These are phyloP conservation scores for Carex cristatella DNA, from an alignment of 176 grass and related monocot species.

Conservation along the genomic window DNA sequence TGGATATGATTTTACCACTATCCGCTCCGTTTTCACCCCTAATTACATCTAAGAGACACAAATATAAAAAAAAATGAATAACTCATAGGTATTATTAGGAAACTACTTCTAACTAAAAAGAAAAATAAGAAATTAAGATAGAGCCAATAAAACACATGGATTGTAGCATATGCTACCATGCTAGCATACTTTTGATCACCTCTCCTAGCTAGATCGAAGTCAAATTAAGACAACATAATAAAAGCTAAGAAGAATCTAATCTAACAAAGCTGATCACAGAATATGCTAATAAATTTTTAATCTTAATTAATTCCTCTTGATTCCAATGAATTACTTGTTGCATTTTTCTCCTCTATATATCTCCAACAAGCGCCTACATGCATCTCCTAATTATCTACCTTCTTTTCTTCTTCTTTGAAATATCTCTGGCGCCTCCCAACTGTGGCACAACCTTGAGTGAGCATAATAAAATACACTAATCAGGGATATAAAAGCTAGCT, in stretches of 20 bases:
- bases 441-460: conserved; percentile 23
- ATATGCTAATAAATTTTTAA: neutral
- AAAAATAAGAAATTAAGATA: neutral
- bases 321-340: neutral
- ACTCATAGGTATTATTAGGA: neutral
- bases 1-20: no score
- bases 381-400: neutral
- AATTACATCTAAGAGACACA: no score
- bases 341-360: neutral
- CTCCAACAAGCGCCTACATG: neutral
- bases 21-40: no score
- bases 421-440: neutral
- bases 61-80: neutral
- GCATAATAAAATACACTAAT: neutral
- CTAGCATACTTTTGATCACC: neutral
- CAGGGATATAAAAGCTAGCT: neutral
- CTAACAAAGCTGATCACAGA: neutral
- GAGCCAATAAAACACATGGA: neutral
- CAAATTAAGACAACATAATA: neutral
- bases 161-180: neutral
- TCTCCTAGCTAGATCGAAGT: neutral
- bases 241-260: neutral
- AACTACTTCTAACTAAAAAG: neutral
- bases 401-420: conserved; percentile 23
- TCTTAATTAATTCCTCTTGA: neutral